Base-by-base conservation (phyloP, 2,329 filamentous ascomycete genomes). In the Arachnomyces sp. region DNA sequence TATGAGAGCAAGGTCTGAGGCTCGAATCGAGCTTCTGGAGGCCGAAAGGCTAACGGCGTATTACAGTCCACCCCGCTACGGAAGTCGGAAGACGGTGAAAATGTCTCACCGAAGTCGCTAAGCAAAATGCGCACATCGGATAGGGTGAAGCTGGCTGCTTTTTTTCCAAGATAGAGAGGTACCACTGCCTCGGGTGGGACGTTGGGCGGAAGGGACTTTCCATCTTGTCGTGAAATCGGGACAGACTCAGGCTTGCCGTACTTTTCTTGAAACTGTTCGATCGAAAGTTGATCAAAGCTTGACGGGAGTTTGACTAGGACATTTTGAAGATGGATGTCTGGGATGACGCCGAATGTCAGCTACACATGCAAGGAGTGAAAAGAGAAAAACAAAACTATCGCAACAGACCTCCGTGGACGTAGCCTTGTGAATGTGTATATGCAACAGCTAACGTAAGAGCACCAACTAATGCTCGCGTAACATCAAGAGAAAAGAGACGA, bases 71-170 rank as follows among this genome's bases (percentile, higher is more conserved):
- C 36, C 5, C 56, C 52, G 7, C 36, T 44, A 18, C 54, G 53
- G 34, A 29, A 2, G 1, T 55, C 46, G 15, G 34, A 43, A 12
- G 34, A 42, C 13, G 56, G 53, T 2, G 47, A 28, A 44, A 57
- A 60, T 13, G 56, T 50, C 34, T 59, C 55, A 7, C 57, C 56
- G 49, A 59, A 60, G 40, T 59, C 57, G 40, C 45, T 43, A 11
- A 60, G 51, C 14, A 59, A 32, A 5, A 61, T 40, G 3, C 44
- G 40, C 1, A 50, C 45, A 34, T 61, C 56, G 1, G 37, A 31
- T 8, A 58, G 32, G 1, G 45, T 41, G 20, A 58, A 55, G 1
- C 53, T 44, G 15, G 47, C 11, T 15, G 55, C 56, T 2, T 46
- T 20, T 38, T 55, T 54, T 2, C 50, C 51, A 32, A 58, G 46